Percentiles rank a stretch among this genome's conserved stretches.
Evolutionary conservation across 208 protist genomes (phyloP).

Genomic region (Trypanosomatidae sp.): DNA sequence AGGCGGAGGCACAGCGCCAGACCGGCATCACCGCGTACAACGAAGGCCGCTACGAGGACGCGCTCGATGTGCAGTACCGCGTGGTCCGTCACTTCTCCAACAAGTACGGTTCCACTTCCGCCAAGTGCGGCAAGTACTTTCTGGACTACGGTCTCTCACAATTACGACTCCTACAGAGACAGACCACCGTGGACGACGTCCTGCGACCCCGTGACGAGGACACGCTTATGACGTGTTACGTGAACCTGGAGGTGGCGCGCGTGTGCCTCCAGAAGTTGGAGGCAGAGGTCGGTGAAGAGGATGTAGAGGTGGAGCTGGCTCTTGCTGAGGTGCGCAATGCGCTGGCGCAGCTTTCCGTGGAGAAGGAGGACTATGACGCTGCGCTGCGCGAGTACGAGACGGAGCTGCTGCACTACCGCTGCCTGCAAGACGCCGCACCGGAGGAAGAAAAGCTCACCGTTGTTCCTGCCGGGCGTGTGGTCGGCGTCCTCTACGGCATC

Average conservation of each 20-base stretch:
- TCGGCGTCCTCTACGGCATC: slow-evolving; percentile 71
- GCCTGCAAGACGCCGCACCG: slow-evolving; percentile 42
- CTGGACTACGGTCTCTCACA: slow-evolving; percentile 91
- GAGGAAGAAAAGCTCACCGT: slow-evolving; percentile 23
- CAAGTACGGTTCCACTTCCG: slow-evolving; percentile 64
- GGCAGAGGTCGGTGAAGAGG: slow-evolving; percentile 30
- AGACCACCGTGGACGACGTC: slow-evolving; percentile 61
- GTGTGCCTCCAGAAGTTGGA: slow-evolving; percentile 80
- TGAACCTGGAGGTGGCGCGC: slow-evolving; percentile 84
- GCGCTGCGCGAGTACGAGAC: slow-evolving; percentile 83
- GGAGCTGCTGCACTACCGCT: slow-evolving; percentile 78
- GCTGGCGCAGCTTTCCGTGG: slow-evolving; percentile 72
- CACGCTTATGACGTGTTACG: slow-evolving; percentile 79
- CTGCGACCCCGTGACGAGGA: slow-evolving; percentile 75
- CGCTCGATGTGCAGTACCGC: slow-evolving; percentile 74
- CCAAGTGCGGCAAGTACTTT: slow-evolving; percentile 72
- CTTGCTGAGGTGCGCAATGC: slow-evolving; percentile 86
- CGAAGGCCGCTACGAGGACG: slow-evolving; percentile 57
- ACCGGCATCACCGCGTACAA: slow-evolving; percentile 69
- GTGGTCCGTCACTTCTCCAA: slow-evolving; percentile 79
- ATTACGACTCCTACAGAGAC: slow-evolving; percentile 68
- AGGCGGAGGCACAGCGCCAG: slow-evolving; percentile 45
- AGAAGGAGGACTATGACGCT: slow-evolving; percentile 79
- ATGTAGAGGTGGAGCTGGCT: slow-evolving; percentile 47
- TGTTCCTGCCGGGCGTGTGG: slow-evolving; percentile 53